Evolutionary conservation across 1,284 basidiomycete species (phyloP).

Genomic region (Cutaneotrichosporon sp.): DNA sequence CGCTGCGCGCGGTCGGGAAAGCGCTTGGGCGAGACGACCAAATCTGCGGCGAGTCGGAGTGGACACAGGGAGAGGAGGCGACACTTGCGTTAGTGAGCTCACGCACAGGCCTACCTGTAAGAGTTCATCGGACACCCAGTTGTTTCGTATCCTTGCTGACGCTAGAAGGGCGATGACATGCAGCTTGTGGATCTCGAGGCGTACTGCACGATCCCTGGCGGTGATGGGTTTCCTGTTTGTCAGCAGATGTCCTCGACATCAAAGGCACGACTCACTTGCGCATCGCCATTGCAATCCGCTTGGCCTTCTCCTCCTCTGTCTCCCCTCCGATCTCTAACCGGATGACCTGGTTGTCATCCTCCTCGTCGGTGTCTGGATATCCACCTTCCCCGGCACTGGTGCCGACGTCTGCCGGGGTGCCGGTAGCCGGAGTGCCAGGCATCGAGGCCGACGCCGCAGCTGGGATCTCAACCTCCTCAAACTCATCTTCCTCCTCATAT

Average conservation of each 20-base stretch:
- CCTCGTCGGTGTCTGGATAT: constrained; percentile 24
- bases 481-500: constrained; percentile 44
- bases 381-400: background rate
- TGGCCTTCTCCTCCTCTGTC: constrained; percentile 45
- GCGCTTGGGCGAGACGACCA: constrained; percentile 78
- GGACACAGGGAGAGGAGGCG: constrained; percentile 81
- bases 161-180: constrained; percentile 78
- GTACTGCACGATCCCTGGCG: constrained; percentile 63
- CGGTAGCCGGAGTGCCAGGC: constrained; percentile 29
- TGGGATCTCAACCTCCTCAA: constrained; percentile 50
- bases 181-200: constrained; percentile 79
- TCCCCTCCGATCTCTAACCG: constrained; percentile 47
- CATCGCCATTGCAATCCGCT: constrained; percentile 39
- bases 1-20: constrained; percentile 75
- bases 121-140: constrained; percentile 76
- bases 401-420: constrained; percentile 17
- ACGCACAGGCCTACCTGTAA: constrained; percentile 63
- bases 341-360: constrained; percentile 38
- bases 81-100: constrained; percentile 35
- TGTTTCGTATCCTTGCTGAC: constrained; percentile 74
- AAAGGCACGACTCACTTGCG: constrained; percentile 38
- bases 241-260: background rate
- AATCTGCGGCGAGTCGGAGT: constrained; percentile 70
- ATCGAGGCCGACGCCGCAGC: constrained; percentile 33
- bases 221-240: constrained; percentile 49